These are phyloP conservation scores for Huiozyma sinensis DNA, from an alignment of 805 yeast species.

Conservation along the genomic window DNA sequence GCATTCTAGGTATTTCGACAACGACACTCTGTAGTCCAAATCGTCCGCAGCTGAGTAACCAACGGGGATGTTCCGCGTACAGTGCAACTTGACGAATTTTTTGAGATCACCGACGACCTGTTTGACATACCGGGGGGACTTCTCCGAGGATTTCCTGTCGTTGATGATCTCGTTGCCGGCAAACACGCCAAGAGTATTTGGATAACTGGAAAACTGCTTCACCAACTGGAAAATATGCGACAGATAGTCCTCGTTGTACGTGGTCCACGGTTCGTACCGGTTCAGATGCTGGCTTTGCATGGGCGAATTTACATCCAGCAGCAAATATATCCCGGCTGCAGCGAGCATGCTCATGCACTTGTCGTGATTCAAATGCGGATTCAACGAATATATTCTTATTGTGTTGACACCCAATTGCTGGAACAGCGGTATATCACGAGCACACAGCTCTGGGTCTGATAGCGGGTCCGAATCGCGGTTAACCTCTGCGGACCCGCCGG, in stretches of 20 bases:
- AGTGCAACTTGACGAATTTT: slow-evolving; percentile 46
- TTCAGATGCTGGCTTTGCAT: slow-evolving; percentile 66
- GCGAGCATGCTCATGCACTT: slow-evolving; percentile 87
- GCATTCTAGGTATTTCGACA: slow-evolving; percentile 76
- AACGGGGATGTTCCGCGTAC: slow-evolving; percentile 66
- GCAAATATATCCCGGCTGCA: slow-evolving; percentile 82
- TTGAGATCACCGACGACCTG: slow-evolving; percentile 77
- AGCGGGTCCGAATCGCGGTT: slow-evolving; percentile 55
- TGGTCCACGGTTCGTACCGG: slow-evolving; percentile 89
- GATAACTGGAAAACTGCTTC: slow-evolving; percentile 71
- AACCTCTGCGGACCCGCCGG: slow-evolving; percentile 84
- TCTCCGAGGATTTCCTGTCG: slow-evolving; percentile 56
- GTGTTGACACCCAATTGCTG: slow-evolving; percentile 83
- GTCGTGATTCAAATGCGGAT: slow-evolving; percentile 75
- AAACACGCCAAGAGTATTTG: slow-evolving; percentile 82
- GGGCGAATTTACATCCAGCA: slow-evolving; percentile 88
- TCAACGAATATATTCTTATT: slow-evolving; percentile 76
- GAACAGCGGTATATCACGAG: slow-evolving; percentile 70
- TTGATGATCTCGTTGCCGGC: slow-evolving; percentile 89
- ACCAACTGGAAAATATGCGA: slow-evolving; percentile 69
- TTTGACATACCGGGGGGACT: slow-evolving; percentile 67
- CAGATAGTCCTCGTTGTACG: slow-evolving; percentile 61
- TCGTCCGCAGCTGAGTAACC: slow-evolving; percentile 98
- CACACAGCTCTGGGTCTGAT: slow-evolving; percentile 60
- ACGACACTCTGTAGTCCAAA: slow-evolving; percentile 58